These are phyloP conservation scores for Camelina neglecta DNA, from an alignment of 345 rosid genomes.

Conservation along the genomic window DNA sequence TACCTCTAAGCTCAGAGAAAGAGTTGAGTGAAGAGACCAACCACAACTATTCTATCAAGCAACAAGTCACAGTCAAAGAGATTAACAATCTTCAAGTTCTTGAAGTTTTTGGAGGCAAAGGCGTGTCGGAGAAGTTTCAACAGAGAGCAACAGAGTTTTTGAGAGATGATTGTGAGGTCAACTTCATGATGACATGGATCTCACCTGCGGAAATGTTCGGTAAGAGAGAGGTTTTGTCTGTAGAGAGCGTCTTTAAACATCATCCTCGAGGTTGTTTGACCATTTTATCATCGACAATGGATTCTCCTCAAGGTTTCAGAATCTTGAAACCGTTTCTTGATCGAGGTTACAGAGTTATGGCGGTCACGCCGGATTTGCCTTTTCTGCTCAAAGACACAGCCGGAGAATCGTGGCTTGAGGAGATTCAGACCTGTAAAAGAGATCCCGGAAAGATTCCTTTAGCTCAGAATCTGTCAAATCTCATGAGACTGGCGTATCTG, in stretches of 20 bases:
- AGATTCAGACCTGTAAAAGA: slow-evolving; percentile 52
- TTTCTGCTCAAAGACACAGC: slow-evolving; percentile 61
- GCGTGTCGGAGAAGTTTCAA: slow-evolving; percentile 37
- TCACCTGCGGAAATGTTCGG: slow-evolving; percentile 56
- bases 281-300: slow-evolving; percentile 64
- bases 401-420: slow-evolving; percentile 61
- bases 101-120: slow-evolving; percentile 29
- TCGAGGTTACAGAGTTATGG: slow-evolving; percentile 52
- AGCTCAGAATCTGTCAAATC: slow-evolving; percentile 66
- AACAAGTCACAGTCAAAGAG: slow-evolving; percentile 29
- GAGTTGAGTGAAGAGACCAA: slow-evolving; percentile 23
- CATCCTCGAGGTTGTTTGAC: slow-evolving; percentile 62
- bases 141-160: slow-evolving; percentile 51
- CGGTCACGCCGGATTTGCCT: slow-evolving; percentile 58
- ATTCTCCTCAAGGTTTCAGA: slow-evolving; percentile 50
- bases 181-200: slow-evolving; percentile 77
- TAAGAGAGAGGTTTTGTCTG: slow-evolving; percentile 55
- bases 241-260: slow-evolving; percentile 58
- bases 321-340: slow-evolving; percentile 57
- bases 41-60: neutral
- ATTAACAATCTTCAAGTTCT: slow-evolving; percentile 30
- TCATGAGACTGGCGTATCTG: slow-evolving; percentile 58
- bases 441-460: slow-evolving; percentile 65
- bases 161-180: slow-evolving; percentile 48
- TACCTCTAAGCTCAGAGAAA: slow-evolving; percentile 40